phyloP scores from a whole-genome alignment of 768 basidiomycete genomes.

The Dictyophora rubrovolvata region DNA sequence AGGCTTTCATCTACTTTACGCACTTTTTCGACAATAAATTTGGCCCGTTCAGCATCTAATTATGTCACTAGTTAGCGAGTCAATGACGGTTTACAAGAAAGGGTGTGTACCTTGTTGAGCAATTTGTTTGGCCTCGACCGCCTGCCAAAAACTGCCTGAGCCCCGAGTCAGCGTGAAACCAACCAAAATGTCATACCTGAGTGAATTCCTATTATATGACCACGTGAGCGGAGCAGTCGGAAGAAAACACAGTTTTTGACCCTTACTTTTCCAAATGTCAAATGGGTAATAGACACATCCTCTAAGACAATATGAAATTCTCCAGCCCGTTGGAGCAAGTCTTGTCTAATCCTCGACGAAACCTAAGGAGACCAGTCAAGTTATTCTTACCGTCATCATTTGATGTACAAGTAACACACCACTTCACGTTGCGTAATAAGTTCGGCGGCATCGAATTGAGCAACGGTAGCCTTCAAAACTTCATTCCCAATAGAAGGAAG shows the following conservation, averaged over 20 bases:
- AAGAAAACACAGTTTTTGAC: background rate
- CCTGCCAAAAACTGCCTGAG: constrained; percentile 27
- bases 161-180: background rate
- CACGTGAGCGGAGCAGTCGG: constrained; percentile 1
- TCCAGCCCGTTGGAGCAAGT: constrained; percentile 84
- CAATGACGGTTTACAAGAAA: background rate
- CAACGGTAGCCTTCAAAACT: constrained; percentile 95
- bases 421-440: constrained; percentile 97
- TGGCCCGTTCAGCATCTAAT: constrained; percentile 93
- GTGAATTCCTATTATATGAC: constrained; percentile 68
- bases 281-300: constrained; percentile 92
- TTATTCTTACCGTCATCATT: background rate
- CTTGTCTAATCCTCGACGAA: constrained; percentile 84
- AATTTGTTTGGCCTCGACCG: constrained; percentile 99
- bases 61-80: background rate
- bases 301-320: constrained; percentile 95
- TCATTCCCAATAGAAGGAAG: constrained; percentile 97
- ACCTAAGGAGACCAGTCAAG: constrained; percentile 37
- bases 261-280: constrained; percentile 76
- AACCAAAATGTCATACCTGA: constrained; percentile 29
- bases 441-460: constrained; percentile 96
- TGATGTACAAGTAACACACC: constrained; percentile 35
- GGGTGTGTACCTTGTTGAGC: constrained; percentile 81
- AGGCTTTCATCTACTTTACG: background rate
- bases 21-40: constrained; percentile 98